Percentiles rank a stretch among this genome's conserved stretches.
Conservation (phyloP, 148 eudicot genomes). For the Heliosperma pusillum region DNA sequence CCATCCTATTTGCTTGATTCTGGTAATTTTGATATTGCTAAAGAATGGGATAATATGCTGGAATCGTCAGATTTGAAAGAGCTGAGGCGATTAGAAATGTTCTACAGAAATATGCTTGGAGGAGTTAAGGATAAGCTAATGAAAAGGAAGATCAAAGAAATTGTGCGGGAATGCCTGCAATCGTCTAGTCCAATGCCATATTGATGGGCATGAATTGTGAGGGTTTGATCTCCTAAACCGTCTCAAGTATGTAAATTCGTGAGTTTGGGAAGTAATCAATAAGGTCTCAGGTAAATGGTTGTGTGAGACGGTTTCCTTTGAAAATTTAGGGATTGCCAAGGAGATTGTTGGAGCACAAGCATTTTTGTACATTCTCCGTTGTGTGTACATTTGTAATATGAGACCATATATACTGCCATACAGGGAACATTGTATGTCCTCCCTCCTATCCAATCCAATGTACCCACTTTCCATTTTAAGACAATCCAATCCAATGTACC, state of each 20-base stretch:
- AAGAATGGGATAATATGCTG: constrained; percentile 79
- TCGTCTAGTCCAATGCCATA: constrained; percentile 26
- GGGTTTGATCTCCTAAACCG: too few relatives aligned
- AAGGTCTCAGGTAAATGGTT: too few relatives aligned
- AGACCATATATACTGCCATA: not conserved
- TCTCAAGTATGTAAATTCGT: too few relatives aligned
- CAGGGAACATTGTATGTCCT: not conserved
- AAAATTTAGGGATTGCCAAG: too few relatives aligned
- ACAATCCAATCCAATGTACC: too few relatives aligned
- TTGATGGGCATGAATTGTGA: not conserved
- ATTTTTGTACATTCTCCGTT: not conserved
- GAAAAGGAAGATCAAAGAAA: constrained; percentile 63
- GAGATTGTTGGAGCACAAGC: too few relatives aligned
- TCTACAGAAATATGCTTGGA: constrained; percentile 64
- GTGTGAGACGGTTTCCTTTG: too few relatives aligned
- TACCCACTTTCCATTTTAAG: too few relatives aligned
- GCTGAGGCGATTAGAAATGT: constrained; percentile 63
- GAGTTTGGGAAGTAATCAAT: too few relatives aligned
- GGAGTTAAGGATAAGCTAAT: constrained; percentile 73
- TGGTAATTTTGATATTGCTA: constrained; percentile 49
- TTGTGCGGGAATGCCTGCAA: constrained; percentile 52
- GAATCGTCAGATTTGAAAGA: constrained; percentile 53
- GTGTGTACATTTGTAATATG: constrained; percentile 4
- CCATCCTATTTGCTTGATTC: constrained; percentile 43
- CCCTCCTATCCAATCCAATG: too few relatives aligned